A percentile compares a stretch with the other conserved stretches of the same genome.
These are phyloP conservation scores for Brassica balearica DNA, from an alignment of 441 rosid genomes.

Conservation along the genomic window DNA sequence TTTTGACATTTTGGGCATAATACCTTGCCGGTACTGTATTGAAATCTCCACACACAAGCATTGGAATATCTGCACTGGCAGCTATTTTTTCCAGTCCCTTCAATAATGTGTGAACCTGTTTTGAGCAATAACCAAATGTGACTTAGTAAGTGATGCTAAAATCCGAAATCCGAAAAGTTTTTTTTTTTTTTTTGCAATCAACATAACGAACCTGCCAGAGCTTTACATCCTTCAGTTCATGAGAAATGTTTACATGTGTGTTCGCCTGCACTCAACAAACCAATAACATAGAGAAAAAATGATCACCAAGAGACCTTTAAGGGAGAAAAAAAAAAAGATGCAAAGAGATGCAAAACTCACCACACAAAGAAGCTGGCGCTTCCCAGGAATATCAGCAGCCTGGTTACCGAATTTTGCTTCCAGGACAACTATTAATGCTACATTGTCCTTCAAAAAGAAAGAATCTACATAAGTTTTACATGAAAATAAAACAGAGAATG, in stretches of 20 bases:
- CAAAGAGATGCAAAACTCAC: conserved; percentile 48
- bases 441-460: conserved; percentile 65
- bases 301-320: conserved; percentile 13
- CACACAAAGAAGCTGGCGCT: conserved; percentile 88
- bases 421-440: conserved; percentile 81
- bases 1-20: conserved; percentile 5
- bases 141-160: conserved; percentile 18
- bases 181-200: background rate
- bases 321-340: background rate
- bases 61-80: conserved; percentile 92
- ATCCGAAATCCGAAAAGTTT: background rate
- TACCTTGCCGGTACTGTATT: conserved; percentile 83
- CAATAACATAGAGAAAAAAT: conserved; percentile 8
- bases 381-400: conserved; percentile 77
- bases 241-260: conserved; percentile 46
- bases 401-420: conserved; percentile 83
- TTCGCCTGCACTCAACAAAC: conserved; percentile 41
- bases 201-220: conserved; percentile 86
- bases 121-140: conserved; percentile 28
- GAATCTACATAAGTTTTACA: conserved; percentile 23
- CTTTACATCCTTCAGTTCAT: conserved; percentile 94
- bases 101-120: conserved; percentile 82
- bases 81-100: conserved; percentile 95
- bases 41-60: conserved; percentile 97
- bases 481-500: background rate